A percentile compares a stretch with the other conserved stretches of the same genome.
These are phyloP conservation scores for Sinapis alba DNA, from an alignment of 441 rosid species.

Conservation along the genomic window DNA sequence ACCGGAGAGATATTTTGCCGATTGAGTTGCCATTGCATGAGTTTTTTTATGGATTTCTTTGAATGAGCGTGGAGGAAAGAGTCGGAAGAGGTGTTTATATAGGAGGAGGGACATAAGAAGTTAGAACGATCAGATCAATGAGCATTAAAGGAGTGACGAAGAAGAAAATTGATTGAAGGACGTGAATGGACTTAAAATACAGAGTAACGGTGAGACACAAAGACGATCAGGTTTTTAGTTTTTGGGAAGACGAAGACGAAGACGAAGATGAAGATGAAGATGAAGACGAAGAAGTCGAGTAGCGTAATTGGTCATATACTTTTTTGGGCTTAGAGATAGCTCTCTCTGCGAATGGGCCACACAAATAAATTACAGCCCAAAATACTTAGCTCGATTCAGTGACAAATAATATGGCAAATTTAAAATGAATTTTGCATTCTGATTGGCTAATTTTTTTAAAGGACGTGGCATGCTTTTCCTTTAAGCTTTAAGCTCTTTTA, in stretches of 20 bases:
- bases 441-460: not conserved
- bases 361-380: not conserved
- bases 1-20: not conserved
- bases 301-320: not conserved
- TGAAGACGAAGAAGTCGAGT: not conserved
- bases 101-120: not conserved
- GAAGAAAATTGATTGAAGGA: not conserved
- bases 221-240: not conserved
- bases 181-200: not conserved
- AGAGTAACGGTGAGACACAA: not conserved
- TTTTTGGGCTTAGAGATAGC: not conserved
- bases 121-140: not conserved
- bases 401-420: not conserved
- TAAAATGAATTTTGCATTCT: not conserved
- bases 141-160: not conserved
- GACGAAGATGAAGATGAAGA: not conserved
- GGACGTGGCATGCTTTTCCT: not conserved
- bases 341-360: not conserved
- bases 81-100: not conserved
- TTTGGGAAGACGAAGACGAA: not conserved
- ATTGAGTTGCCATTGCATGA: not conserved
- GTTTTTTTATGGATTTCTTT: not conserved
- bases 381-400: not conserved
- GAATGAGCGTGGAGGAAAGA: not conserved
- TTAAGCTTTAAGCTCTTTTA: too few relatives aligned